Percentiles rank a stretch among this genome's conserved stretches.
phyloP scores from a whole-genome alignment of 768 basidiomycete genomes.

The Cubamyces lactineus region DNA sequence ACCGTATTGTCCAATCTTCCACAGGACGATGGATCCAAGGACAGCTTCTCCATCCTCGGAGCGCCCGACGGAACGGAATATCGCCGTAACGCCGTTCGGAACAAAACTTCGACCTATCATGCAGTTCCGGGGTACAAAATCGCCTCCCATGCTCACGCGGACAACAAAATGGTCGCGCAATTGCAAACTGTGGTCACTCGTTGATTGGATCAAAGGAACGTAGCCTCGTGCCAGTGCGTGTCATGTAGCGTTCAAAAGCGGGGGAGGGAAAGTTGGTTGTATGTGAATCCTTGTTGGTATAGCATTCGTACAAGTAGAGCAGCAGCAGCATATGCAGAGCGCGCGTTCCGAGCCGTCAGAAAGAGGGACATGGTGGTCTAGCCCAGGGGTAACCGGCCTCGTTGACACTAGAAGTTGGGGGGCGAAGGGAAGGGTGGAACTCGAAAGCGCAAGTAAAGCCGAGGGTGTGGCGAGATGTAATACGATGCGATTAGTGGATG shows the following conservation, averaged over 20 bases:
- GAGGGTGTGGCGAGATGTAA: slow-evolving; percentile 13
- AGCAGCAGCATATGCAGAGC: slow-evolving; percentile 30
- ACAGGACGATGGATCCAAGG: no score
- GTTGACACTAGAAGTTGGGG: slow-evolving; percentile 18
- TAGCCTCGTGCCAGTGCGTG: no score
- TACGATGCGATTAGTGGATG: slow-evolving; percentile 22
- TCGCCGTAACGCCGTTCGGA: no score
- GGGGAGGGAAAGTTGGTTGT: not conserved
- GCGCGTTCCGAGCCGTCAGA: slow-evolving; percentile 21
- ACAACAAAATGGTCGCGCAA: no score
- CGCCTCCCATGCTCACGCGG: not conserved
- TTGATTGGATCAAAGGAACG: no score
- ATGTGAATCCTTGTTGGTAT: slow-evolving; percentile 24
- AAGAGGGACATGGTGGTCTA: slow-evolving; percentile 23
- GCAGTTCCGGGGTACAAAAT: not conserved
- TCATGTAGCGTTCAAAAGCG: not conserved
- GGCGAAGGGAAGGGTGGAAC: not conserved
- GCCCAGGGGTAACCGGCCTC: slow-evolving; percentile 17
- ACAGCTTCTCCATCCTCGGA: not conserved
- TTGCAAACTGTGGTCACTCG: no score
- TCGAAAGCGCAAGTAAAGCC: slow-evolving; percentile 10
- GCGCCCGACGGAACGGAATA: not conserved
- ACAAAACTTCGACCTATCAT: no score
- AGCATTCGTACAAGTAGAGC: slow-evolving; percentile 29
- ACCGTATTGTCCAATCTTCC: no score